Percentiles rank a stretch among this genome's conserved stretches.
Evolutionary conservation across 1,139 yeast genomes (phyloP).

Genomic region (Suhomyces chickasaworum): DNA sequence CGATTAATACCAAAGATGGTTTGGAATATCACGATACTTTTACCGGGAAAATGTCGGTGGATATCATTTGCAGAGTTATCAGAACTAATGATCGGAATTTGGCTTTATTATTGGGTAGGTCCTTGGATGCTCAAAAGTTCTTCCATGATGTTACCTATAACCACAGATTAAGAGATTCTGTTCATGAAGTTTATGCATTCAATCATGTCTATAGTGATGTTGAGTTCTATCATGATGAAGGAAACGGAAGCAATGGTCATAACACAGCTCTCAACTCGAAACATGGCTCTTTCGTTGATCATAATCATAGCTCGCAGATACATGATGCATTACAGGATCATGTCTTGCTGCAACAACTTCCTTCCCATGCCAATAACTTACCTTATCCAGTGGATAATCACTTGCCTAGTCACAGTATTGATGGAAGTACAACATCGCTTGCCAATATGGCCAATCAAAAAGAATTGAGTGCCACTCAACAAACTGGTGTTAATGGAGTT

Average conservation of each 20-base stretch:
- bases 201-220: slow-evolving; percentile 55
- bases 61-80: slow-evolving; percentile 78
- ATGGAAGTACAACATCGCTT: slow-evolving; percentile 13
- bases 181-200: slow-evolving; percentile 85
- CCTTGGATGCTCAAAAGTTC: slow-evolving; percentile 90
- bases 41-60: slow-evolving; percentile 94
- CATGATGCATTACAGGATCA: slow-evolving; percentile 18
- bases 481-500: slow-evolving; percentile 73
- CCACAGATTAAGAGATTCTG: slow-evolving; percentile 86
- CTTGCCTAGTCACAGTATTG: slow-evolving; percentile 1
- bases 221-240: slow-evolving; percentile 39
- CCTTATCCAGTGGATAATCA: slow-evolving; percentile 9
- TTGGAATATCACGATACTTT: slow-evolving; percentile 92
- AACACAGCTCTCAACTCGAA: slow-evolving; percentile 27
- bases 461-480: slow-evolving; percentile 23
- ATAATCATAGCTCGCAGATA: slow-evolving; percentile 9
- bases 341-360: slow-evolving; percentile 16
- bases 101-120: slow-evolving; percentile 85
- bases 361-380: slow-evolving; percentile 15
- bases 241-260: slow-evolving; percentile 20
- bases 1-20: slow-evolving; percentile 91
- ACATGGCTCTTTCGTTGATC: slow-evolving; percentile 36
- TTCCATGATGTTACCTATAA: slow-evolving; percentile 96
- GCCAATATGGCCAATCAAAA: slow-evolving; percentile 14
- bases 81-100: slow-evolving; percentile 89